These are phyloP conservation scores for Elaphomyces granulatus DNA, from an alignment of 495 filamentous ascomycete species.

Conservation along the genomic window DNA sequence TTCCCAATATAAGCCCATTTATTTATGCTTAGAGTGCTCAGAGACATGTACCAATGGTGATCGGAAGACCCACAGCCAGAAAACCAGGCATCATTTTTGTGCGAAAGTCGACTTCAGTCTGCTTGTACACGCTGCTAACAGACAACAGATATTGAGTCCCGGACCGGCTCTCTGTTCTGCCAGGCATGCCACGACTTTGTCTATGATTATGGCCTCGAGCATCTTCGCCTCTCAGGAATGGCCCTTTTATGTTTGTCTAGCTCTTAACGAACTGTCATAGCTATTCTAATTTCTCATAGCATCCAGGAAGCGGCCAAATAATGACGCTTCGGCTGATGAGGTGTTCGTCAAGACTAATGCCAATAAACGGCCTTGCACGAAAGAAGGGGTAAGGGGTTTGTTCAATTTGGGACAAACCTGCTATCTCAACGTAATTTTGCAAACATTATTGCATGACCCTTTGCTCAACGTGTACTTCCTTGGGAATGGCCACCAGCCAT, in stretches of 20 bases:
- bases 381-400: conserved; percentile 58
- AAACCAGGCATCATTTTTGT: conserved; percentile 33
- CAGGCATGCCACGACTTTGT: conserved; percentile 75
- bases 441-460: conserved; percentile 78
- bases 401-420: conserved; percentile 91
- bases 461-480: conserved; percentile 76
- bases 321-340: conserved; percentile 24
- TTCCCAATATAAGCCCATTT: conserved; percentile 34
- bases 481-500: conserved; percentile 60
- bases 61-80: conserved; percentile 26
- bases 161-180: conserved; percentile 63
- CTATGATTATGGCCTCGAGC: conserved; percentile 73
- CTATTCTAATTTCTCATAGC: conserved; percentile 11
- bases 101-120: conserved; percentile 4
- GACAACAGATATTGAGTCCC: conserved; percentile 61
- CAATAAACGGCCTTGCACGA: conserved; percentile 28
- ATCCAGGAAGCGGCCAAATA: conserved; percentile 14
- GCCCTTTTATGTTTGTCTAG: too few relatives aligned
- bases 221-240: conserved; percentile 25
- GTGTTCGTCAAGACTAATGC: conserved; percentile 31
- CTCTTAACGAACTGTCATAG: too few relatives aligned
- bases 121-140: background rate
- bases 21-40: conserved; percentile 28
- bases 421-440: conserved; percentile 84
- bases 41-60: conserved; percentile 22